Evolutionary conservation across 768 basidiomycete species (phyloP).

Genomic region (Gyrodon lividus): DNA sequence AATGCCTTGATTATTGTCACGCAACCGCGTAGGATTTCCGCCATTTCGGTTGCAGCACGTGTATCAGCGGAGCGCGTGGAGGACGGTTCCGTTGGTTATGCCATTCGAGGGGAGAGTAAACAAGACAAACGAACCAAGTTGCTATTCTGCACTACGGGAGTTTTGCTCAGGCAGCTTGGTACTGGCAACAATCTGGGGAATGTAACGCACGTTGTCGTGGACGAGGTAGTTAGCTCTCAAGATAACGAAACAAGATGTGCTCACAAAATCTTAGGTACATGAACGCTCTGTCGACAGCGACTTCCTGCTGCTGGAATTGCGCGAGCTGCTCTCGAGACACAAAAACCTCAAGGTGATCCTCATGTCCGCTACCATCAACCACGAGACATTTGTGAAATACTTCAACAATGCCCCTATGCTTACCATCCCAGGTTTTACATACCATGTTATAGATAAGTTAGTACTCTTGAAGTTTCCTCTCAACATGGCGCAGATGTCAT

Average conservation of each 20-base stretch:
- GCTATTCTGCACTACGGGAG: slow-evolving; percentile 92
- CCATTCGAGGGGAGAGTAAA: slow-evolving; percentile 84
- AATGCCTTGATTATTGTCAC: slow-evolving; percentile 78
- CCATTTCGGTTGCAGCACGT: slow-evolving; percentile 83
- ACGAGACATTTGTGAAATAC: slow-evolving; percentile 79
- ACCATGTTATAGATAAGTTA: slow-evolving; percentile 75
- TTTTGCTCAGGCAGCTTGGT: slow-evolving; percentile 79
- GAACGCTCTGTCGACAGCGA: slow-evolving; percentile 92
- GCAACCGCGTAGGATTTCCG: slow-evolving; percentile 87
- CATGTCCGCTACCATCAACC: slow-evolving; percentile 96
- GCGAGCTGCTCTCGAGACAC: slow-evolving; percentile 67
- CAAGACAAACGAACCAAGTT: slow-evolving; percentile 66
- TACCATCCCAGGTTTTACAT: slow-evolving; percentile 78
- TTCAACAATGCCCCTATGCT: slow-evolving; percentile 80
- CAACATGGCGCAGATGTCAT: background rate
- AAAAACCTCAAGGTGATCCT: slow-evolving; percentile 73
- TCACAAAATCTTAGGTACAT: slow-evolving; percentile 60
- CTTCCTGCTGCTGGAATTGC: slow-evolving; percentile 81
- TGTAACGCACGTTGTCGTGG: slow-evolving; percentile 84
- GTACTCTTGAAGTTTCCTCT: slow-evolving; percentile 19
- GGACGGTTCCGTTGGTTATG: slow-evolving; percentile 82
- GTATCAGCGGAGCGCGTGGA: slow-evolving; percentile 79
- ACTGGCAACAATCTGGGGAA: slow-evolving; percentile 66
- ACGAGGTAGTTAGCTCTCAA: slow-evolving; percentile 60
- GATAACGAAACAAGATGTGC: background rate